These are phyloP conservation scores for Ascochyta fabae DNA, from an alignment of 2,329 filamentous ascomycete genomes.

Conservation along the genomic window DNA sequence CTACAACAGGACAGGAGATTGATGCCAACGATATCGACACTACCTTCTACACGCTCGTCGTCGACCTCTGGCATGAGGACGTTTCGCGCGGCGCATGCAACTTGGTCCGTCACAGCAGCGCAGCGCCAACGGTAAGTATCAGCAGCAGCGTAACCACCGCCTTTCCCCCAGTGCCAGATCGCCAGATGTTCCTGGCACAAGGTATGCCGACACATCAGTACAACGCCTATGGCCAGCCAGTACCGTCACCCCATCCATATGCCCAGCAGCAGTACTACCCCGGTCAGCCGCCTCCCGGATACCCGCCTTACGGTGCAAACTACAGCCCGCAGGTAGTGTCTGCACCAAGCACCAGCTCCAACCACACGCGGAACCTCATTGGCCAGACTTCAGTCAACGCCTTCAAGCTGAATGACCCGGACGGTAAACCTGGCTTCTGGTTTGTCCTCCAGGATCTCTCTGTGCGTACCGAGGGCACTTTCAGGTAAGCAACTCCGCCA, in stretches of 20 bases:
- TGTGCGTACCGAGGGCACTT: conserved; percentile 88
- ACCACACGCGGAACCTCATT: conserved; percentile 91
- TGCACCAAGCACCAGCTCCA: conserved; percentile 58
- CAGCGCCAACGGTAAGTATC: conserved; percentile 72
- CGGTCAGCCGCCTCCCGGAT: conserved; percentile 29
- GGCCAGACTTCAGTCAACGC: conserved; percentile 90
- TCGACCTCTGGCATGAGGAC: conserved; percentile 71
- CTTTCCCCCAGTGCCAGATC: conserved; percentile 65
- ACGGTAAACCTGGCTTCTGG: conserved; percentile 88
- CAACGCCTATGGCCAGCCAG: conserved; percentile 51
- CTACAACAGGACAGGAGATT: conserved; percentile 76
- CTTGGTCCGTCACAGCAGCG: conserved; percentile 69
- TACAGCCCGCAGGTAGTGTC: conserved; percentile 25
- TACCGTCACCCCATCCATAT: conserved; percentile 13
- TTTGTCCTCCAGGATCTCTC: conserved; percentile 96
- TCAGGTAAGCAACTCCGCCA: conserved; percentile 68
- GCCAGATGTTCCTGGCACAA: conserved; percentile 31
- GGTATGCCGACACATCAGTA: conserved; percentile 33
- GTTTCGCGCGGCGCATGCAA: conserved; percentile 67
- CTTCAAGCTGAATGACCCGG: conserved; percentile 78
- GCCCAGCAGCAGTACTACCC: conserved; percentile 15
- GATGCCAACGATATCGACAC: conserved; percentile 78
- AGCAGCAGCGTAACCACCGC: conserved; percentile 80
- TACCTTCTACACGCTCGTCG: conserved; percentile 71
- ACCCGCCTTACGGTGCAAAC: conserved; percentile 15